Base-by-base conservation (phyloP, 1,284 basidiomycete species). In the Cerioporus squamosus region DNA sequence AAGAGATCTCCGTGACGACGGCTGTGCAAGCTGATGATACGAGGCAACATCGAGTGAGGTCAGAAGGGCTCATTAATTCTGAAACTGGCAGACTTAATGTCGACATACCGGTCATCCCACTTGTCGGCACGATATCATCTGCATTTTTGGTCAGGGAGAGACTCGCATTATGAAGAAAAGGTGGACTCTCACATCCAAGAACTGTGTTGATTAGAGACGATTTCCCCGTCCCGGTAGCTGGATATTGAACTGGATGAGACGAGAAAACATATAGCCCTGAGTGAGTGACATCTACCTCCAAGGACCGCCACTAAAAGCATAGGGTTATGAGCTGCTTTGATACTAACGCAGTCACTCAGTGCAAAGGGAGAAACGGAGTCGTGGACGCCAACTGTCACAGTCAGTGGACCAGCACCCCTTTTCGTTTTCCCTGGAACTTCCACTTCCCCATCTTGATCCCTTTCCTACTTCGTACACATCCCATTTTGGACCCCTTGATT, bases 141-240 rank as follows among this genome's bases (percentile, higher is more conserved):
- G 24, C 15, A 29, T 15, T 8, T 5, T 29, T 5, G 26, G 12
- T 5, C 5, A 24, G 17, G 20, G 18, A 14, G 17, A 20, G 17
- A 3, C 26, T 33, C 3, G 10, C 24, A 43, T 2, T 2, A 17
- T 42, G 23, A 23, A 10, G 9, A 6, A 29, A 2, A n/a, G 1
- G 26, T 2, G 24, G 24, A 10, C 23, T 24, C 47, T 38, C 20
- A 53, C 56, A 51, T 59, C 82, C 80, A 10, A 85, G 70, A 39
- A 85, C 69, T 2, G 82, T 82, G 66, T 84, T 85, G 20, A 84
- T 63, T 33, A 81, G 74, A 0, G 81, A 82, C 0, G 80, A 81
- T 70, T 84, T 84, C 2, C 82, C 82, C 0, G 81, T 80, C 15
- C 83, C 83, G 6, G 82, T 85, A 3, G 77, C 83, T 82, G 53